phyloP scores from a whole-genome alignment of 768 basidiomycete genomes.

The Panaeolus cyanescens region DNA sequence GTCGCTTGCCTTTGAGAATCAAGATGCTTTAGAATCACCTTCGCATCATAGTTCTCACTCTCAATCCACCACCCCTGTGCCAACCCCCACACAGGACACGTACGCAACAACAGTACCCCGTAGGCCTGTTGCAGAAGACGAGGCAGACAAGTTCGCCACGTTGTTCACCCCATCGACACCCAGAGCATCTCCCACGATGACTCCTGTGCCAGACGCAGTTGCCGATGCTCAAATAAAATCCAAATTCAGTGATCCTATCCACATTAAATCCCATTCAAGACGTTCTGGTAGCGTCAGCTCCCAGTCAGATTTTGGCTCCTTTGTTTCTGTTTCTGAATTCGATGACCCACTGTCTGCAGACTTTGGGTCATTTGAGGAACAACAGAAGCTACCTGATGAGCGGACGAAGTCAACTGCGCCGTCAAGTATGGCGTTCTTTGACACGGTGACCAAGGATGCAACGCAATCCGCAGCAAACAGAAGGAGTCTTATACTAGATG shows the following conservation, averaged over 20 bases:
- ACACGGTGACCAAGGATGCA: constrained; percentile 58
- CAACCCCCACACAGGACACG: constrained; percentile 1
- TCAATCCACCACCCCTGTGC: background rate
- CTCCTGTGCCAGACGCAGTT: background rate
- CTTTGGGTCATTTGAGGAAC: background rate
- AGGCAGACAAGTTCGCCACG: constrained; percentile 34
- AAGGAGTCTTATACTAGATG: constrained; percentile 57
- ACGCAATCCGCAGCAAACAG: constrained; percentile 54
- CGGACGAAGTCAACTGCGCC: background rate
- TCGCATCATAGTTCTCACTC: constrained; percentile 1
- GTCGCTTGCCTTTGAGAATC: background rate
- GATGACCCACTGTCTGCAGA: constrained; percentile 51
- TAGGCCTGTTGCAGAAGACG: constrained; percentile 6
- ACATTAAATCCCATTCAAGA: constrained; percentile 8
- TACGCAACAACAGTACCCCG: background rate
- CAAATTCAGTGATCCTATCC: constrained; percentile 8
- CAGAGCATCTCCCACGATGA: constrained; percentile 32
- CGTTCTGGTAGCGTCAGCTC: constrained; percentile 22
- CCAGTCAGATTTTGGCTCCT: constrained; percentile 62
- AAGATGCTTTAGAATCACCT: background rate
- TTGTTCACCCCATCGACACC: constrained; percentile 44
- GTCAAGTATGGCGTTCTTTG: constrained; percentile 53
- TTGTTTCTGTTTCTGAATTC: constrained; percentile 54
- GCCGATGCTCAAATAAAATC: background rate
- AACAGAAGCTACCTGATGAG: background rate